phyloP scores from a whole-genome alignment of 805 yeast genomes.

The Candida wancherniae region DNA sequence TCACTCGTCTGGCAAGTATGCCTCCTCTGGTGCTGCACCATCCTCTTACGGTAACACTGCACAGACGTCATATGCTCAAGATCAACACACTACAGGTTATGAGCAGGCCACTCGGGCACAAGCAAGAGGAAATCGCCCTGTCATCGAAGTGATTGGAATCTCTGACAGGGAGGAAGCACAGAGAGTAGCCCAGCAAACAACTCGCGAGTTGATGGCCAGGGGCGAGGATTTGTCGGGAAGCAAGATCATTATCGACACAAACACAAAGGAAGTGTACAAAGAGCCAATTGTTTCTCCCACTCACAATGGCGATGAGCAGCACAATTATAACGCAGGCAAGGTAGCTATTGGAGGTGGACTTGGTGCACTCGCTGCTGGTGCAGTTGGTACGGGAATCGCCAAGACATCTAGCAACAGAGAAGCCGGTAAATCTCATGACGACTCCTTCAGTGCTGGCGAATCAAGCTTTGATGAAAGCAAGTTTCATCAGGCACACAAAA shows the following conservation, averaged over 20 bases:
- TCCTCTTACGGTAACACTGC: too few relatives aligned
- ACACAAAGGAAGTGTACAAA: conserved; percentile 29
- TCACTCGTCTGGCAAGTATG: too few relatives aligned
- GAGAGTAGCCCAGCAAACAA: conserved; percentile 28
- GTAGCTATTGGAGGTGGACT: conserved; percentile 1
- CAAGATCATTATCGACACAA: conserved; percentile 30
- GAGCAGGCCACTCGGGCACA: too few relatives aligned
- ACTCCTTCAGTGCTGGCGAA: too few relatives aligned
- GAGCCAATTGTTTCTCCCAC: neutral
- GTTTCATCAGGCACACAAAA: too few relatives aligned
- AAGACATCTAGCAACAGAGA: too few relatives aligned
- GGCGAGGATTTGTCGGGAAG: conserved; percentile 33
- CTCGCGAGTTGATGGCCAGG: conserved; percentile 25
- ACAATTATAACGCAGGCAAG: neutral
- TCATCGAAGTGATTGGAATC: conserved; percentile 35
- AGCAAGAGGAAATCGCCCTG: too few relatives aligned
- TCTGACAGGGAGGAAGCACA: conserved; percentile 26
- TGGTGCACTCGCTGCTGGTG: conserved; percentile 3
- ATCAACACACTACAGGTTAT: too few relatives aligned
- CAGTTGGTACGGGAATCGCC: conserved; percentile 9
- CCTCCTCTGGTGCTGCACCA: too few relatives aligned
- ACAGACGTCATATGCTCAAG: too few relatives aligned
- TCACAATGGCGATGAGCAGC: neutral
- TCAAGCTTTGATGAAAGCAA: too few relatives aligned
- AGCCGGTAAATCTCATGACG: too few relatives aligned